Conservation (phyloP, 1,284 basidiomycete species). For the Pseudozyma hubeiensis region DNA sequence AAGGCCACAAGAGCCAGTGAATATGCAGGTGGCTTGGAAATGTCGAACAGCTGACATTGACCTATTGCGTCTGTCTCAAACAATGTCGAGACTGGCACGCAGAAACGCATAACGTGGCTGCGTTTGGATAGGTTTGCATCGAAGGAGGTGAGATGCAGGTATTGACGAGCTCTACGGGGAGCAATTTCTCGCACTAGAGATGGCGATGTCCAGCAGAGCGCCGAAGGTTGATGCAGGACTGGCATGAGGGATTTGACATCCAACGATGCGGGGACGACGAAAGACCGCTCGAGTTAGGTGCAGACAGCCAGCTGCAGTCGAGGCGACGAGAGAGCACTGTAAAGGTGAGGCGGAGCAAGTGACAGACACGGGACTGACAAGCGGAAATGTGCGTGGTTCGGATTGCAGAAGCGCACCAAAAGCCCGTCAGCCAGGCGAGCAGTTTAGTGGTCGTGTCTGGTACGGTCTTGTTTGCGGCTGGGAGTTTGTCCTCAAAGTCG, state of each 20-base stretch:
- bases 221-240: too few species aligned
- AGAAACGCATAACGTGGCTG: conserved; percentile 17
- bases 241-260: too few species aligned
- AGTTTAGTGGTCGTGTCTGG: too few species aligned
- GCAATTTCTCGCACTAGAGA: too few species aligned
- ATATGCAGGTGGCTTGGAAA: not conserved
- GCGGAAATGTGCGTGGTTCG: not conserved
- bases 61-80: not conserved
- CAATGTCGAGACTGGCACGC: conserved; percentile 12
- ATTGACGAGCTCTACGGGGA: too few species aligned
- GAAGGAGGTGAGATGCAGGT: not conserved
- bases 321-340: not conserved
- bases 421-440: too few species aligned
- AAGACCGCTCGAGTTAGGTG: too few species aligned
- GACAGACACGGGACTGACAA: not conserved
- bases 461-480: too few species aligned
- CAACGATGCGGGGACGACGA: too few species aligned
- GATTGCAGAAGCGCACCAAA: not conserved
- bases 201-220: too few species aligned
- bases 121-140: not conserved
- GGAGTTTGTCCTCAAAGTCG: too few species aligned
- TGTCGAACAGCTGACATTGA: not conserved
- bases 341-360: not conserved
- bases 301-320: too few species aligned
- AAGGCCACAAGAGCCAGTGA: not conserved